Base-by-base conservation (phyloP, 768 basidiomycete species). In the Russula brevipes region DNA sequence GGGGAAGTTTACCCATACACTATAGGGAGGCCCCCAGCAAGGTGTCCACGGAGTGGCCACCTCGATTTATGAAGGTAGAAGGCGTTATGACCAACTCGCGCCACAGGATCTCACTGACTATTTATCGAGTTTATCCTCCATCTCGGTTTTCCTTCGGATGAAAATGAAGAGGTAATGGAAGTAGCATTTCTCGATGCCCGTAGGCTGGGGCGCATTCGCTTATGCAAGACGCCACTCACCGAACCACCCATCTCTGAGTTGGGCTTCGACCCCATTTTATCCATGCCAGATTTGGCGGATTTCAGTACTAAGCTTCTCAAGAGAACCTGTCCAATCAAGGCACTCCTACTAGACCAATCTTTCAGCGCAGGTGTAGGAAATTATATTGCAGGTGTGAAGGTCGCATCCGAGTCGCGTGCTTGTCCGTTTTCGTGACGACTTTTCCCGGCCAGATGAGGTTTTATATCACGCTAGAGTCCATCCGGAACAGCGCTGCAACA, bases 321-420 rank as follows among this genome's bases (percentile, higher is more conserved):
- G 67, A 80, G 86, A 58, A 74, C 79, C 4, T 86, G 85, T 60
- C 84, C 89, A 4, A 79, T 88, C 60, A 91, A 91, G 69, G 84
- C 86, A 1, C 77, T 92, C n/a, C 77, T 91, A 14, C 78, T 91
- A 46, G 85, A 91, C 72, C 89, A 91, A 71, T 82, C 85, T 0
- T 91, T 91, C 75, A 87, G 82, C 65, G 88, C 89, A 11, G 90
- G 90, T 1, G 82, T 92, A 10, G 87, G 90, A 4, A 92, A 91
- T 71, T 91, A 89, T 86, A 82, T 91, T 19, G 89, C 89, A 68
- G 88, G 87, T 84, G 87, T 84, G 14, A 57, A 12, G n/a, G 12
- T 14, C 24, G 14, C 10, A 11, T 7, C 9, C 11, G 17, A 16
- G 24, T 42, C 42, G 31, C 52, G 33, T 65, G 36, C 50, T 35